Conservation (phyloP, 345 rosid species). For the Mercurialis annua region DNA sequence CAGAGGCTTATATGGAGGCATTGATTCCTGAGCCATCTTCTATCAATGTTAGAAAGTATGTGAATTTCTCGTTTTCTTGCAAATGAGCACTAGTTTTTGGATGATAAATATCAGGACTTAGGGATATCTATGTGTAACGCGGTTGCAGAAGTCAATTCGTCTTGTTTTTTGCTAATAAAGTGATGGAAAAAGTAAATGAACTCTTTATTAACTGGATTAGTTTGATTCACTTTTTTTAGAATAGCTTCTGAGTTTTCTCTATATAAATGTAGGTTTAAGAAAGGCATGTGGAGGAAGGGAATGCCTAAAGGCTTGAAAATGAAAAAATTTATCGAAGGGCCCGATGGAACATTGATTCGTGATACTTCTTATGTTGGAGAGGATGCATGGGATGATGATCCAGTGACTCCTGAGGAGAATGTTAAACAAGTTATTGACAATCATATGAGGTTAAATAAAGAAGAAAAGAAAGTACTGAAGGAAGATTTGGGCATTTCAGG, state of each 20-base stretch:
- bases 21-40: conserved; percentile 94
- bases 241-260: neutral
- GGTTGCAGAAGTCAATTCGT: neutral
- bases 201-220: neutral
- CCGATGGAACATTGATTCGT: conserved; percentile 72
- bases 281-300: conserved; percentile 77
- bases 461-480: conserved; percentile 62
- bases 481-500: conserved; percentile 69
- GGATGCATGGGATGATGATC: conserved; percentile 84
- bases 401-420: conserved; percentile 46
- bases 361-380: conserved; percentile 89
- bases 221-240: neutral
- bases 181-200: neutral
- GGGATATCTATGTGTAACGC: neutral
- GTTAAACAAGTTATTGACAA: conserved; percentile 54
- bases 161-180: too few relatives aligned
- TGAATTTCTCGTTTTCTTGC: conserved; percentile 8
- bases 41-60: conserved; percentile 63
- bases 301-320: conserved; percentile 83
- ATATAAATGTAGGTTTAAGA: conserved; percentile 64
- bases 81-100: neutral
- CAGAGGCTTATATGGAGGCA: conserved; percentile 95
- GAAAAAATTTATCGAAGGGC: conserved; percentile 73
- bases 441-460: conserved; percentile 46
- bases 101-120: neutral